Base-by-base conservation (phyloP, 306 rosid genomes). In the Medicago arabica region DNA sequence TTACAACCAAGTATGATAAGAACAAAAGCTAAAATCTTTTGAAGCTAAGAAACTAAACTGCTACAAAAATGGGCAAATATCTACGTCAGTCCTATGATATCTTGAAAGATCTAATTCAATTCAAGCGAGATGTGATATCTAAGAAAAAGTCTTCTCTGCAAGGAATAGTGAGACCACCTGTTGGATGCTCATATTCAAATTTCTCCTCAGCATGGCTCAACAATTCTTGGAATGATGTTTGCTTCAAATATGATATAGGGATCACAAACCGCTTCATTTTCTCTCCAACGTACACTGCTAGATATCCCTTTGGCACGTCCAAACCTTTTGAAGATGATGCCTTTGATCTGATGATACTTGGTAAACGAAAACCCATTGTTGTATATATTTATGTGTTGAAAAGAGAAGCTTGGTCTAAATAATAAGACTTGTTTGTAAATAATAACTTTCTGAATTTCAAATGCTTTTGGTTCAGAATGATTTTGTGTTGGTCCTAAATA, bases 91-190 rank as follows among this genome's bases (percentile, higher is more conserved):
- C 13, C 19, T 4, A 54, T 54, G 16, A 4, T 13, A 4, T 21
- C 61, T 18, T 10, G 31, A 54, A 8, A 16, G 53, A 7, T 2
- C 6, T 46, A 47, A n/a, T n/a, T 4, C 51, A 14, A 44, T 40
- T 69, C 67, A 81, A 60, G 67, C 11, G 28, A 41, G 97, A 90
- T 76, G 86, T 85, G 53, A 94, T 75, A 75, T 51, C 25, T 80
- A 31, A 86, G 60, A 84, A 91, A 94, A 86, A 83, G 19, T 90
- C 91, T 79, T 90, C 93, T 70, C 75, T 87, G 84, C 98, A 94
- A 28, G 97, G 98, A 77, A 94, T 90, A 5, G 92, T 90, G 59
- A 94, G 97, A 62, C 91, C 97, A 0, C 97, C 98, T 70, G 80
- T 88, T 5, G 93, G 96, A 72, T 88, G 96, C 61, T 91, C 90